Conservation (phyloP, 2,329 filamentous ascomycete species). For the Pseudogymnoascus sp. region DNA sequence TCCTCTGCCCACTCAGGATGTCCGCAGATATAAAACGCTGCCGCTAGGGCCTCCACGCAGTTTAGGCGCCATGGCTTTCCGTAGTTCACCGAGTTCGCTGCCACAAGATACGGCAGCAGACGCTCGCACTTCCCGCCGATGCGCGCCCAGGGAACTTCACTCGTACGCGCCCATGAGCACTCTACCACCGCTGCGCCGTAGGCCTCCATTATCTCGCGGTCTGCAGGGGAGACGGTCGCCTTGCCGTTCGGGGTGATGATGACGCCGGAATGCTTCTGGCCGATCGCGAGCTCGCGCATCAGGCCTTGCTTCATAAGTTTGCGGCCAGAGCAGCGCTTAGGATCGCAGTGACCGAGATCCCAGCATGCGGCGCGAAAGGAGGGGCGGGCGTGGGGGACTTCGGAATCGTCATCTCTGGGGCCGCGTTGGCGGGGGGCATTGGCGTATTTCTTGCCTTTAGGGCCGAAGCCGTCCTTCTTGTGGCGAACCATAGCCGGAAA, state of each 20-base stretch:
- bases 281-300: slow-evolving; percentile 87
- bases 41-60: slow-evolving; percentile 89
- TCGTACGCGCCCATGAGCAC: slow-evolving; percentile 89
- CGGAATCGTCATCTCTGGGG: slow-evolving; percentile 36
- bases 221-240: slow-evolving; percentile 71
- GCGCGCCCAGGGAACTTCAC: slow-evolving; percentile 81
- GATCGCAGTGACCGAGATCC: slow-evolving; percentile 96
- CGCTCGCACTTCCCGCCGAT: slow-evolving; percentile 93
- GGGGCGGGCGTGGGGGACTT: slow-evolving; percentile 34
- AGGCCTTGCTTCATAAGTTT: slow-evolving; percentile 83
- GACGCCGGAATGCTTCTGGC: slow-evolving; percentile 84
- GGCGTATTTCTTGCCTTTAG: slow-evolving; percentile 58
- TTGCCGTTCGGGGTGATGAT: slow-evolving; percentile 95
- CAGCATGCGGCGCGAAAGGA: slow-evolving; percentile 90
- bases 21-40: slow-evolving; percentile 88
- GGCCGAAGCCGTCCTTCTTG: slow-evolving; percentile 76
- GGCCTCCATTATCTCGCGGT: slow-evolving; percentile 71
- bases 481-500: slow-evolving; percentile 71
- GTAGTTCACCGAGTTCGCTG: slow-evolving; percentile 95
- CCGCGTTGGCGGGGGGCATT: slow-evolving; percentile 48
- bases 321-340: slow-evolving; percentile 93
- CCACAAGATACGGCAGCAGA: slow-evolving; percentile 86
- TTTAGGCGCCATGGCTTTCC: slow-evolving; percentile 92
- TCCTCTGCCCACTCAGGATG: slow-evolving; percentile 84
- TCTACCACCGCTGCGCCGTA: slow-evolving; percentile 94